phyloP scores from a whole-genome alignment of 2,329 filamentous ascomycete species.

The Hymenoscyphus linearis region DNA sequence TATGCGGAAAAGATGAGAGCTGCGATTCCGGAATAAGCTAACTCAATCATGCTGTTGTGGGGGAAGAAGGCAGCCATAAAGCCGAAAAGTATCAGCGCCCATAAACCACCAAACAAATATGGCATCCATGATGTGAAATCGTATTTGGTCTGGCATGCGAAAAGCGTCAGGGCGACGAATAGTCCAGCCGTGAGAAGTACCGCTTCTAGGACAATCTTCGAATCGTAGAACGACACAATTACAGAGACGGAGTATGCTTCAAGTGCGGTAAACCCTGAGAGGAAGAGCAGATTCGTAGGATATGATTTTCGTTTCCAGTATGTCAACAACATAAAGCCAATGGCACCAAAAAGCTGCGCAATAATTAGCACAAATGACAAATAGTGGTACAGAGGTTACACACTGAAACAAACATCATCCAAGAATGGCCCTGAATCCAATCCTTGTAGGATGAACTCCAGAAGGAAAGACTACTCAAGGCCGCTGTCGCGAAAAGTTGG shows the following conservation, averaged over 20 bases:
- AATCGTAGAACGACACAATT: constrained; percentile 85
- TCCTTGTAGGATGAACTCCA: constrained; percentile 70
- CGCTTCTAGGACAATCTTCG: constrained; percentile 80
- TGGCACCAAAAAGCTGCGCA: constrained; percentile 65
- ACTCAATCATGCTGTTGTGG: constrained; percentile 72
- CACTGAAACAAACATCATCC: constrained; percentile 80
- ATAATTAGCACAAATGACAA: constrained; percentile 12
- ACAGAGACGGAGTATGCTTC: constrained; percentile 94
- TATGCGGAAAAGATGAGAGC: constrained; percentile 92
- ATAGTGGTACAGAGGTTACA: constrained; percentile 26
- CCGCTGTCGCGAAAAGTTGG: constrained; percentile 80
- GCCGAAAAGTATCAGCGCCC: constrained; percentile 86
- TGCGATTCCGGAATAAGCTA: constrained; percentile 75
- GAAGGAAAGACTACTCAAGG: constrained; percentile 80
- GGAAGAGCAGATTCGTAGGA: constrained; percentile 89
- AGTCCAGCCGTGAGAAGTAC: constrained; percentile 82
- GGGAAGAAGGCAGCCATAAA: constrained; percentile 92
- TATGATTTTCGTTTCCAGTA: constrained; percentile 97
- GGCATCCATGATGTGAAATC: constrained; percentile 98
- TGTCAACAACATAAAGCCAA: constrained; percentile 79
- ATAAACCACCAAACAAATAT: constrained; percentile 85
- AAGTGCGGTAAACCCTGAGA: constrained; percentile 80
- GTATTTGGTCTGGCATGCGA: constrained; percentile 96
- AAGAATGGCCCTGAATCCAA: constrained; percentile 83
- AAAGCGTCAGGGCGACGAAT: constrained; percentile 73